phyloP scores from a whole-genome alignment of 306 rosid genomes.

The Oxytropis ochrocephala region DNA sequence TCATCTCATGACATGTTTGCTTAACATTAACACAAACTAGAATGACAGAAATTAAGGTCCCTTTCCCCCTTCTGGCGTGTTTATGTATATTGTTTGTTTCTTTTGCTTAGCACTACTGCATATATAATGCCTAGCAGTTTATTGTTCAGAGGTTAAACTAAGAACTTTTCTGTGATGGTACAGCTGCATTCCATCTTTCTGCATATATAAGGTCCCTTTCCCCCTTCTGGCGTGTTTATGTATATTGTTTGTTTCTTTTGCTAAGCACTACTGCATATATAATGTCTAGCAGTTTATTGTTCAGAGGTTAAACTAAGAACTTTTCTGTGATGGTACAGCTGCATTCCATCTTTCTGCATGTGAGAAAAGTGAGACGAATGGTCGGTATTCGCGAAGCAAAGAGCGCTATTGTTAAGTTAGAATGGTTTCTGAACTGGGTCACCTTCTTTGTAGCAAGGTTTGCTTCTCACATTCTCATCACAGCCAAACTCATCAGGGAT shows the following conservation, averaged over 20 bases:
- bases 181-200: conserved; percentile 91
- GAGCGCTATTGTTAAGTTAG: conserved; percentile 46
- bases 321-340: conserved; percentile 49
- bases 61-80: not conserved
- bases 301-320: conserved; percentile 7
- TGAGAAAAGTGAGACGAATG: conserved; percentile 77
- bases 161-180: conserved; percentile 22
- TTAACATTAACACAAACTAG: not conserved
- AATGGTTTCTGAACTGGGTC: conserved; percentile 82
- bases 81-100: not conserved
- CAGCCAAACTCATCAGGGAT: conserved; percentile 67
- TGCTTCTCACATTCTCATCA: conserved; percentile 65
- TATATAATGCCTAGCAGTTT: not conserved
- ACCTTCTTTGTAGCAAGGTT: conserved; percentile 65
- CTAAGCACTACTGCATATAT: too few species aligned
- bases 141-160: conserved; percentile 6
- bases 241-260: too few species aligned
- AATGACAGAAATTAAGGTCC: not conserved
- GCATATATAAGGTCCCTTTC: too few species aligned
- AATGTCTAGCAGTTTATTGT: not conserved
- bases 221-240: too few species aligned
- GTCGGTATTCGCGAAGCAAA: conserved; percentile 56
- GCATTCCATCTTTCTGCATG: conserved; percentile 84
- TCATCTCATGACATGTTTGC: not conserved
- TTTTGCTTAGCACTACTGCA: not conserved